Percentiles rank a stretch among this genome's conserved stretches.
Evolutionary conservation across 441 rosid genomes (phyloP).

Genomic region (Populus hybrid): DNA sequence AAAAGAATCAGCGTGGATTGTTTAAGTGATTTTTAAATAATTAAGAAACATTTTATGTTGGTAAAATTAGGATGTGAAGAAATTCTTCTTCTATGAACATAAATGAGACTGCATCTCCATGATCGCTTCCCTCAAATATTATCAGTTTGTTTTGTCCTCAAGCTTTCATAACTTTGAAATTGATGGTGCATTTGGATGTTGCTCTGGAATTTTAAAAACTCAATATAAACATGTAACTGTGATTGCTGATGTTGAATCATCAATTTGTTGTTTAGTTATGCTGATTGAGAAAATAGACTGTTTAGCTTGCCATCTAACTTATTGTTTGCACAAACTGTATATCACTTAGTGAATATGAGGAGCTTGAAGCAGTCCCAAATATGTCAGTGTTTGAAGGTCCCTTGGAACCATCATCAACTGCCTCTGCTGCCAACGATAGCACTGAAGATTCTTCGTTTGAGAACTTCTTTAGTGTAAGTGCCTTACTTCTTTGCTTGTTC

Average conservation of each 20-base stretch:
- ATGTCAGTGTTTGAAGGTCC: constrained; percentile 59
- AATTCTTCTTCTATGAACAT: neutral
- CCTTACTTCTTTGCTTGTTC: neutral
- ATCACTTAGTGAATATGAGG: constrained; percentile 57
- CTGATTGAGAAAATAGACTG: constrained; percentile 1
- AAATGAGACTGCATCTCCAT: neutral
- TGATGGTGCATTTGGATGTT: neutral
- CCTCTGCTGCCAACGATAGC: constrained; percentile 34
- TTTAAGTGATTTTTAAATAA: neutral
- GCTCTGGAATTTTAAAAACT: neutral
- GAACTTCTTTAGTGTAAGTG: constrained; percentile 58
- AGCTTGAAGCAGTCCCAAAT: constrained; percentile 64
- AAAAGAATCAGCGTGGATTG: neutral
- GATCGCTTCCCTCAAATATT: neutral
- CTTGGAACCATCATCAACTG: constrained; percentile 50
- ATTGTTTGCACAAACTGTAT: constrained; percentile 1
- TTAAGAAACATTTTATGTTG: neutral
- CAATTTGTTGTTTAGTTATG: neutral
- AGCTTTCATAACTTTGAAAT: neutral
- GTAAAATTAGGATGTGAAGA: constrained; percentile 8
- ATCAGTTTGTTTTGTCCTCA: neutral
- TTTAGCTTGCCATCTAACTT: neutral
- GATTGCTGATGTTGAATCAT: neutral
- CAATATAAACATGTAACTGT: neutral
- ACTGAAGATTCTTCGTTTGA: constrained; percentile 55